phyloP scores from a whole-genome alignment of 2,329 filamentous ascomycete genomes.

The Alternaria metachromatica region DNA sequence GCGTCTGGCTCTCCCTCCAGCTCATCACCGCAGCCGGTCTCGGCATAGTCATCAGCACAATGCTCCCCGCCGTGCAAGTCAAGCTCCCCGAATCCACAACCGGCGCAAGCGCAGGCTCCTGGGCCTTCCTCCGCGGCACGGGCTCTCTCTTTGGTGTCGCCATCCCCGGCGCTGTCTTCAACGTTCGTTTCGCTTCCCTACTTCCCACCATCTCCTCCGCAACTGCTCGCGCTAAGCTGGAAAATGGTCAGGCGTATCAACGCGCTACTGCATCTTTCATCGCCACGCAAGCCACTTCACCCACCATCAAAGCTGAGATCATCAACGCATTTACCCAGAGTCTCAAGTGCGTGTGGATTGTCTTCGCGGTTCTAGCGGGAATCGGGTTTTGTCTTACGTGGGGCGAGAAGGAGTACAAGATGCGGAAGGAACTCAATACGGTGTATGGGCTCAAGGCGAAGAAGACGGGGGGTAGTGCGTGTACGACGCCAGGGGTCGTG shows the following conservation, averaged over 20 bases:
- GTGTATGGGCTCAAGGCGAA: conserved; percentile 48
- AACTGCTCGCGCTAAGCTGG: conserved; percentile 13
- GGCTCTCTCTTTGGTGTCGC: conserved; percentile 41
- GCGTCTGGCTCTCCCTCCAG: conserved; percentile 33
- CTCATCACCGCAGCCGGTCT: conserved; percentile 30
- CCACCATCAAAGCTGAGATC: conserved; percentile 34
- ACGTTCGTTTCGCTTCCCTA: conserved; percentile 25
- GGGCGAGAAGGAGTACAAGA: conserved; percentile 46
- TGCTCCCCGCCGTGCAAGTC: conserved; percentile 41
- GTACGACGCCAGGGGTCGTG: not conserved
- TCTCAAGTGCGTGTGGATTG: conserved; percentile 49
- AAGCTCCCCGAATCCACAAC: conserved; percentile 31
- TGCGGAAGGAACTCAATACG: conserved; percentile 50
- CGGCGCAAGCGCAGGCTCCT: conserved; percentile 31
- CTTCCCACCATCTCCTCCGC: conserved; percentile 16
- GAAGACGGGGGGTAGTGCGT: not conserved
- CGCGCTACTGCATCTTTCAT: conserved; percentile 31
- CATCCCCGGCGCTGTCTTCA: conserved; percentile 40
- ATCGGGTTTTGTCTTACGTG: conserved; percentile 45
- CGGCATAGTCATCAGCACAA: conserved; percentile 35
- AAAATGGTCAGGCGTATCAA: conserved; percentile 36
- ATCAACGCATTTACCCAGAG: conserved; percentile 43
- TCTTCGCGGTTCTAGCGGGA: conserved; percentile 42
- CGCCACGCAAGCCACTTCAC: conserved; percentile 15
- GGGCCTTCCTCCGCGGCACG: conserved; percentile 39